Conservation (phyloP, 1,284 basidiomycete species). For the Anthracocystis walkeri region DNA sequence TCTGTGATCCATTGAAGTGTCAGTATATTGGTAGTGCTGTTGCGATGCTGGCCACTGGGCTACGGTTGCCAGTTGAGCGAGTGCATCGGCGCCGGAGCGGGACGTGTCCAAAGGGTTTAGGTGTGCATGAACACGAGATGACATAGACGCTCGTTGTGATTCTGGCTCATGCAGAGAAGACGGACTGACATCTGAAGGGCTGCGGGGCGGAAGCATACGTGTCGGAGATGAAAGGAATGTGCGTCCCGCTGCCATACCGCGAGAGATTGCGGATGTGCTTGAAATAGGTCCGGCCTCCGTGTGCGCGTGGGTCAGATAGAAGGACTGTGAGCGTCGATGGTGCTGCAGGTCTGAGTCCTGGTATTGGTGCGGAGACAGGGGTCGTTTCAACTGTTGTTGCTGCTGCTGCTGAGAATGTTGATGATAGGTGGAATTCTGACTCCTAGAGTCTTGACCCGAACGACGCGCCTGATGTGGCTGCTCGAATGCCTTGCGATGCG, state of each 20-base stretch:
- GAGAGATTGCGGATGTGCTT: constrained; percentile 2
- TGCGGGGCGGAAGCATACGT: constrained; percentile 11
- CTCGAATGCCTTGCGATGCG: constrained; percentile 7
- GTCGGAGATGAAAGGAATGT: constrained; percentile 13
- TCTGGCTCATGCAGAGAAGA: constrained; percentile 14
- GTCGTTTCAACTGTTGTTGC: background rate
- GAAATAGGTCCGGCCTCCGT: background rate
- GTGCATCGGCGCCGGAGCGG: constrained; percentile 17
- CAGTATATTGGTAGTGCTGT: constrained; percentile 10
- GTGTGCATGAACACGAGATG: background rate
- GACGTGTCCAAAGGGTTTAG: background rate
- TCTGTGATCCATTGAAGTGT: constrained; percentile 4
- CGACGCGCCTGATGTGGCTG: background rate
- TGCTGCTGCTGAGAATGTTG: constrained; percentile 13
- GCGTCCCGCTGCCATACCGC: background rate
- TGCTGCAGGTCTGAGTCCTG: background rate
- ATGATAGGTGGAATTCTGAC: constrained; percentile 4
- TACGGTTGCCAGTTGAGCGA: constrained; percentile 34
- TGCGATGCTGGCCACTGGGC: constrained; percentile 42
- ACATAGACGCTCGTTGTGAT: background rate
- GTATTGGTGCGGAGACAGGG: constrained; percentile 12
- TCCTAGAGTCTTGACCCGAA: background rate
- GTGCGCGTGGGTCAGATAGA: constrained; percentile 2
- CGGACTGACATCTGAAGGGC: constrained; percentile 23
- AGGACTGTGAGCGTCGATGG: constrained; percentile 16